These are phyloP conservation scores for Porodaedalea pini DNA, from an alignment of 1,284 basidiomycete species.

Conservation along the genomic window DNA sequence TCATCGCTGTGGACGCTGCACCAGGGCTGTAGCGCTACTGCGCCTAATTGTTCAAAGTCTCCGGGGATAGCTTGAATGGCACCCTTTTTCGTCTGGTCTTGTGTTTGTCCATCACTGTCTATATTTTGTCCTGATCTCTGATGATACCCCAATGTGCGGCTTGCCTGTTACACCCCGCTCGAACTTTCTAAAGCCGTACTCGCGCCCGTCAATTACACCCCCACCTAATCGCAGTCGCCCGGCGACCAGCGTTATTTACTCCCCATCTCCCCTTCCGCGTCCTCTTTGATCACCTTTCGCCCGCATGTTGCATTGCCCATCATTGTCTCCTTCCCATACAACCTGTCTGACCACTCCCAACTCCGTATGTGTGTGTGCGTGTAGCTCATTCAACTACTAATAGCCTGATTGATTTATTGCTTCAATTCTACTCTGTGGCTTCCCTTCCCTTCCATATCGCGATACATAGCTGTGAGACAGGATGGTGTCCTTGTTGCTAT, in stretches of 20 bases:
- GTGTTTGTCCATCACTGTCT: neutral
- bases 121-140: neutral
- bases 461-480: no score
- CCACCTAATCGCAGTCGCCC: neutral
- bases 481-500: no score
- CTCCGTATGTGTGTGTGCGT: neutral
- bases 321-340: neutral
- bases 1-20: neutral
- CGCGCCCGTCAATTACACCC: no score
- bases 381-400: neutral
- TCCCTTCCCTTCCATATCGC: neutral
- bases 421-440: neutral
- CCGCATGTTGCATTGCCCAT: neutral
- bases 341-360: neutral
- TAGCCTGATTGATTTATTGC: neutral
- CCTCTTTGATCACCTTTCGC: neutral
- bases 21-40: conserved; percentile 1
- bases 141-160: neutral
- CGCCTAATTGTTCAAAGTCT: neutral
- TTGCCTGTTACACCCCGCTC: neutral
- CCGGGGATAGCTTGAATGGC: no score
- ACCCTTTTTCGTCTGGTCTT: no score
- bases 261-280: neutral
- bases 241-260: neutral
- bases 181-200: no score